Percentiles rank a stretch among this genome's conserved stretches.
These are phyloP conservation scores for Rhodotorula sp. DNA, from an alignment of 1,284 basidiomycete species.

Conservation along the genomic window DNA sequence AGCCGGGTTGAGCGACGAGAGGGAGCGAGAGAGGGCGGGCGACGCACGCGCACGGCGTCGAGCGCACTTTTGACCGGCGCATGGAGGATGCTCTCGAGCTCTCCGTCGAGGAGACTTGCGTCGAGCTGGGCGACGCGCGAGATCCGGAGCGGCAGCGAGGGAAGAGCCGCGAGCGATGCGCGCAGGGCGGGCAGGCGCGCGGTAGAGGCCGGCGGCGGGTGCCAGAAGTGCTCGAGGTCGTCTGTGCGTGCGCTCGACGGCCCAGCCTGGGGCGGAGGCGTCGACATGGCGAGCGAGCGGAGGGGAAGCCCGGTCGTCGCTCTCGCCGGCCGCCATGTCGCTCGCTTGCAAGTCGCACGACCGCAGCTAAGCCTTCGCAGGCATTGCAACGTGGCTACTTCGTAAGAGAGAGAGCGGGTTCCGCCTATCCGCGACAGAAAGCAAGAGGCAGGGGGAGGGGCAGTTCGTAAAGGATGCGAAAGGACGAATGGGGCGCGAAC, in stretches of 20 bases:
- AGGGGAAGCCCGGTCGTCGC: background rate
- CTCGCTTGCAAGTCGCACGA: too few species aligned
- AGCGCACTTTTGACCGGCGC: conserved; percentile 80
- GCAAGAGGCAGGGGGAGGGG: background rate
- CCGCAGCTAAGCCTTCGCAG: too few species aligned
- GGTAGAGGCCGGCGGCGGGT: conserved; percentile 12
- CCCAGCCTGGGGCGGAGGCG: background rate
- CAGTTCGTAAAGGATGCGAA: background rate
- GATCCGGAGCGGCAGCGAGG: conserved; percentile 30
- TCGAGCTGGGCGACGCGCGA: conserved; percentile 90
- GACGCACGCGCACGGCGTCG: conserved; percentile 34
- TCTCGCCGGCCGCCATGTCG: too few species aligned
- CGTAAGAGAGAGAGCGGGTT: background rate
- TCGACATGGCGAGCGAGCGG: background rate
- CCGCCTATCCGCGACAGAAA: background rate
- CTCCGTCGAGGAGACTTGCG: conserved; percentile 86
- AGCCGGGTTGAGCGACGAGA: background rate
- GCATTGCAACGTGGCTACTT: too few species aligned
- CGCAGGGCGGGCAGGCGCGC: conserved; percentile 17
- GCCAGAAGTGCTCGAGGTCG: conserved; percentile 27
- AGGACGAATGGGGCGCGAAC: background rate
- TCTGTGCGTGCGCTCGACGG: background rate
- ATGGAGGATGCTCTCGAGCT: conserved; percentile 77
- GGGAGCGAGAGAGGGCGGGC: background rate
- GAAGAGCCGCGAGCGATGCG: conserved; percentile 5